Evolutionary conservation across 495 filamentous ascomycete genomes (phyloP).

Genomic region (Margaritispora aquatica): DNA sequence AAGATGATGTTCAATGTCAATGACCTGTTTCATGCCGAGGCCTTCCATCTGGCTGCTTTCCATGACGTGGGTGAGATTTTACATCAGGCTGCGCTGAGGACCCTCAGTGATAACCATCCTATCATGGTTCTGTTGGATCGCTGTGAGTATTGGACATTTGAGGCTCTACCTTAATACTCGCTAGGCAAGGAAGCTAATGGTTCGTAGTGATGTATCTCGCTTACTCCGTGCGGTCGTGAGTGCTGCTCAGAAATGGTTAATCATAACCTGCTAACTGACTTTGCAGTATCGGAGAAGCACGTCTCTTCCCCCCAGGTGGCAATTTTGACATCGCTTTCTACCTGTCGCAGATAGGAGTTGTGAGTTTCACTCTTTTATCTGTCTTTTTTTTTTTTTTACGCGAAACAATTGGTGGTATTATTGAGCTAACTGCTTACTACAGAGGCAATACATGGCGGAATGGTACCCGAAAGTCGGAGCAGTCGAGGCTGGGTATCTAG

Average conservation of each 20-base stretch:
- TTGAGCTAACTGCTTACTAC: too few species aligned
- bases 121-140: constrained; percentile 27
- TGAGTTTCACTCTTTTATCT: too few species aligned
- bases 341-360: constrained; percentile 14
- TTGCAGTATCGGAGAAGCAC: constrained; percentile 12
- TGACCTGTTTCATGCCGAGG: constrained; percentile 26
- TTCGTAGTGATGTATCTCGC: constrained; percentile 14
- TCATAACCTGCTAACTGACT: not conserved
- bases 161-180: not conserved
- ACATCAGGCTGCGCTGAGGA: constrained; percentile 29
- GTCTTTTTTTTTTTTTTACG: too few species aligned
- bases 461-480: constrained; percentile 23
- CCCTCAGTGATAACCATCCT: constrained; percentile 27
- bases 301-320: constrained; percentile 26
- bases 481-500: constrained; percentile 32
- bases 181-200: not conserved
- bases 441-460: constrained; percentile 14
- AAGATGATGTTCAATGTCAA: constrained; percentile 35
- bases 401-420: too few species aligned
- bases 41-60: constrained; percentile 26
- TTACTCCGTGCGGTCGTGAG: constrained; percentile 16
- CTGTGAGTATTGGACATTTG: constrained; percentile 15
- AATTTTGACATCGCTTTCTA: constrained; percentile 26
- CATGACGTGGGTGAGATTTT: constrained; percentile 31
- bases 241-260: not conserved